phyloP scores from a whole-genome alignment of 1,139 yeast species.

The Protomyces gravidus region DNA sequence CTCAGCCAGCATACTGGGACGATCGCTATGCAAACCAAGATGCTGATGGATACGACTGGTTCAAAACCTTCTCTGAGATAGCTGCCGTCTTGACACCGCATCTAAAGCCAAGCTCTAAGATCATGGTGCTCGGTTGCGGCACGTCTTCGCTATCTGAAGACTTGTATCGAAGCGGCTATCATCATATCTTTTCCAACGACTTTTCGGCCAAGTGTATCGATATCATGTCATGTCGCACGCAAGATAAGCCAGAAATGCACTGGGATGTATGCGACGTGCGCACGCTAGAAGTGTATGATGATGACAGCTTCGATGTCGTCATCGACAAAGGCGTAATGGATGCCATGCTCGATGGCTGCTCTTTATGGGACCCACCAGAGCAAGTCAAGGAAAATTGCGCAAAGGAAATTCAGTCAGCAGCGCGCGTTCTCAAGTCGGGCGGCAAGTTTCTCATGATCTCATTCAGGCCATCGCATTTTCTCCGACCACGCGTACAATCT shows the following conservation, averaged over 20 bases:
- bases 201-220: constrained; percentile 35
- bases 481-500: constrained; percentile 7
- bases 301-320: constrained; percentile 35
- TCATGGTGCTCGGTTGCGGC: constrained; percentile 37
- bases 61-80: constrained; percentile 35
- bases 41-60: constrained; percentile 36
- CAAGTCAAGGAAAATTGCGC: constrained; percentile 30
- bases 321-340: constrained; percentile 37
- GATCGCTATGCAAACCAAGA: constrained; percentile 29
- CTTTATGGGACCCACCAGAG: constrained; percentile 36
- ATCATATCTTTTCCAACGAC: constrained; percentile 35
- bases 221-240: constrained; percentile 32
- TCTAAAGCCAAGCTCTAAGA: constrained; percentile 28
- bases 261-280: constrained; percentile 37
- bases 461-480: constrained; percentile 37
- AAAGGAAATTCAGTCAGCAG: constrained; percentile 35
- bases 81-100: constrained; percentile 32
- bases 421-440: constrained; percentile 34
- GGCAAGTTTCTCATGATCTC: constrained; percentile 36
- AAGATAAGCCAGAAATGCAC: constrained; percentile 34
- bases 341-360: constrained; percentile 36
- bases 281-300: constrained; percentile 31
- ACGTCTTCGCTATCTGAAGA: constrained; percentile 36
- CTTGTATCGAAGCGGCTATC: constrained; percentile 34
- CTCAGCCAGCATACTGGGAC: constrained; percentile 22